phyloP scores from a whole-genome alignment of 306 rosid species.

The Albizia julibrissin region DNA sequence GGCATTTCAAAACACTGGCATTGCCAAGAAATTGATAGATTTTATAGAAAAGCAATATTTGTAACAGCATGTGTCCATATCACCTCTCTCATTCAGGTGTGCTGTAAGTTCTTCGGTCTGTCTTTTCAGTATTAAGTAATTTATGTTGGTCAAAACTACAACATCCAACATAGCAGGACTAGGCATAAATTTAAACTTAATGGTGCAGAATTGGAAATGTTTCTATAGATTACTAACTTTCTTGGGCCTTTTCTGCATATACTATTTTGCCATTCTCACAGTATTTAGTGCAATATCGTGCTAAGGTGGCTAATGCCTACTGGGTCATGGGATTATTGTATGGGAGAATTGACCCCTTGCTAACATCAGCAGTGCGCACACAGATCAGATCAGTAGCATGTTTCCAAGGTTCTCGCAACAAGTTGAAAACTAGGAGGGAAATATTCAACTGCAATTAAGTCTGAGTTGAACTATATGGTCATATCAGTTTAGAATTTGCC shows the following conservation, averaged over 20 bases:
- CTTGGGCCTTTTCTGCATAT: neutral
- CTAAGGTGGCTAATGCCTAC: neutral
- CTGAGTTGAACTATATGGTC: neutral
- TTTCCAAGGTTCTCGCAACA: neutral
- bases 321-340: neutral
- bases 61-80: neutral
- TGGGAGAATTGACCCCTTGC: neutral
- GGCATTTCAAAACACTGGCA: neutral
- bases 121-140: neutral
- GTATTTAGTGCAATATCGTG: neutral
- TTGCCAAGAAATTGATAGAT: neutral
- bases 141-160: neutral
- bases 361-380: neutral
- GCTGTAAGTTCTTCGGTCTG: neutral
- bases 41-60: neutral
- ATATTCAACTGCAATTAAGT: neutral
- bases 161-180: neutral
- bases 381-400: neutral
- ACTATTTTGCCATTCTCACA: neutral
- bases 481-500: neutral
- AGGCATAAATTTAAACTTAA: neutral
- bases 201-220: neutral
- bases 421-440: neutral
- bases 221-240: neutral
- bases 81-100: neutral